Evolutionary conservation across 1,284 basidiomycete species (phyloP), one percentile per base, ranked within the genome.

Genomic region (Vanrija humicola): DNA sequence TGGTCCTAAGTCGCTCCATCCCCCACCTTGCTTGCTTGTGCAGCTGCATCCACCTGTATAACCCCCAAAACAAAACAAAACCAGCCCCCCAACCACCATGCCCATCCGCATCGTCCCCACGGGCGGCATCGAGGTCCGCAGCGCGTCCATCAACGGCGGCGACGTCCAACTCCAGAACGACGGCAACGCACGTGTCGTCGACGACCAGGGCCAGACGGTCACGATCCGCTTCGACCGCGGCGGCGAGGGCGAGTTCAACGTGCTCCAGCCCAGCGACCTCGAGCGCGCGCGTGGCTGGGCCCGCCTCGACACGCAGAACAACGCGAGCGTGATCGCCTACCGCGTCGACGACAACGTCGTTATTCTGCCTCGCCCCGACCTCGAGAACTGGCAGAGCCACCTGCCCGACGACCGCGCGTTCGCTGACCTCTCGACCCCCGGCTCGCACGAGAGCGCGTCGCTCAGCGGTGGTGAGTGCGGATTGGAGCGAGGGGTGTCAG

Each of bases 21-120:
- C 10, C 34, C 34, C 34, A 12, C 14, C 9, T 23, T 12, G 10
- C 28, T 70, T 14, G 64, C 65, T 0, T 65, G 64, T 59, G 68
- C 68, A 10, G 68, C 65, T 63, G 48, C 34, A 34, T 34, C 34
- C 34, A 34, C 34, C 9, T 14, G 4, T 12, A 5, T 12, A 34
- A 34, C 34, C 34, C 34, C 34, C 6, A 34, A 6, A 65, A 63
- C 29, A 9, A n/a, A 18, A 6, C 16, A 25, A 16, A 9, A 39
- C 23, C n/a, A 23, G 21, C 21, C 28, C 28, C 28, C 28, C 10
- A 28, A 9, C 38, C 26, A 59, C 29, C 28, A 60, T 60, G 58
- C 23, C 51, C 8, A 51, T 60, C 49, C 48, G 46, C 21, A 46
- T 60, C 7, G 46, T 54, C 8, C 43, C 52, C n/a, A 43, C 49